These are phyloP conservation scores for Neospermospora avenae DNA, from an alignment of 2,329 filamentous ascomycete species.

Conservation along the genomic window DNA sequence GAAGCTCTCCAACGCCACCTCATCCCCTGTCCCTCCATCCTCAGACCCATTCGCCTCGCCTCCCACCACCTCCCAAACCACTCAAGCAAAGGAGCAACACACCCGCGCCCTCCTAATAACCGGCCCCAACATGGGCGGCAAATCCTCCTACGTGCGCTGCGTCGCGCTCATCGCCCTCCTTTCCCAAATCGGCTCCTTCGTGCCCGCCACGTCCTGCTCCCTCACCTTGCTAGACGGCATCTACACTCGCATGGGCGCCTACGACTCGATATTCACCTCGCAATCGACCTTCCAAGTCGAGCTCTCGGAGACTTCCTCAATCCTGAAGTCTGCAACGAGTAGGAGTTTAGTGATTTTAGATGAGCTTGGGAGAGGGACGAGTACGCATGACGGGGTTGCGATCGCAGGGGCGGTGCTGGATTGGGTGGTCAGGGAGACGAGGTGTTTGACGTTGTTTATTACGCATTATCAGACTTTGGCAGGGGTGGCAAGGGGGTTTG, in stretches of 20 bases:
- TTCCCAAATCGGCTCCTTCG: constrained; percentile 91
- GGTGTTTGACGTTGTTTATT: constrained; percentile 87
- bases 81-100: constrained; percentile 48
- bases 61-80: constrained; percentile 39
- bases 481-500: constrained; percentile 65
- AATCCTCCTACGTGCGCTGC: constrained; percentile 94
- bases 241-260: constrained; percentile 90
- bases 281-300: constrained; percentile 99
- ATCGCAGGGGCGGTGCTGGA: constrained; percentile 91
- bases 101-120: constrained; percentile 68
- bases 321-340: constrained; percentile 83
- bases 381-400: constrained; percentile 92
- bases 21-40: constrained; percentile 39
- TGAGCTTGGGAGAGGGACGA: constrained; percentile 89
- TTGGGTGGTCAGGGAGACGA: constrained; percentile 71
- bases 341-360: constrained; percentile 87
- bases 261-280: constrained; percentile 92
- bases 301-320: constrained; percentile 85
- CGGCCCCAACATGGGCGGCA: constrained; percentile 98
- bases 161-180: constrained; percentile 90
- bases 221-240: constrained; percentile 88
- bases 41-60: constrained; percentile 42
- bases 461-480: constrained; percentile 93
- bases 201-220: constrained; percentile 71
- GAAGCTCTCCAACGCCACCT: constrained; percentile 53